Evolutionary conservation across 2,329 filamentous ascomycete species (phyloP).

Genomic region (Chaetomium strumarium): DNA sequence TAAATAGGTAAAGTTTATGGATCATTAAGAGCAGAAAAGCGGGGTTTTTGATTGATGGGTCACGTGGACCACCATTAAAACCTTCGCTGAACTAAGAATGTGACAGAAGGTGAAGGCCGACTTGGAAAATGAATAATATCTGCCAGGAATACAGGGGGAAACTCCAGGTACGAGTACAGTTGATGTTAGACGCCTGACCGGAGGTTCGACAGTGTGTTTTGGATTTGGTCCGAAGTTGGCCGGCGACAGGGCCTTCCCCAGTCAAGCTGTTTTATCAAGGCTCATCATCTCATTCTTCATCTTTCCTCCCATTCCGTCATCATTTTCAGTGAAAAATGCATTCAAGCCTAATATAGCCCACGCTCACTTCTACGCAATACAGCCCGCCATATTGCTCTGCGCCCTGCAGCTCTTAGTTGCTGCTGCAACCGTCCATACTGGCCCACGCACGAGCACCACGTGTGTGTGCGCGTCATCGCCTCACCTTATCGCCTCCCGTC

Average conservation of each 20-base stretch:
- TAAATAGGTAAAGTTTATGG: no score
- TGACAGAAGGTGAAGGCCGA: not conserved
- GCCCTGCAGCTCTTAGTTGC: not conserved
- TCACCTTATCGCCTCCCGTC: not conserved
- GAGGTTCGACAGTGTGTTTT: not conserved
- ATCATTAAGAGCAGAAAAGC: not conserved
- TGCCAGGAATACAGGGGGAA: not conserved
- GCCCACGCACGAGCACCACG: constrained; percentile 13
- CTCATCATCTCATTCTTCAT: no score
- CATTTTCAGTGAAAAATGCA: no score
- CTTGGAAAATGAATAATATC: not conserved
- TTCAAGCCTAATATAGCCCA: no score
- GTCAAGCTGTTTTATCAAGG: no score
- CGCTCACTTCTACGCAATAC: no score
- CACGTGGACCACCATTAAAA: constrained; percentile 1
- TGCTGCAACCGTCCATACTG: not conserved
- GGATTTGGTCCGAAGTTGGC: no score
- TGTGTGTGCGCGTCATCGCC: constrained; percentile 7
- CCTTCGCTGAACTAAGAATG: constrained; percentile 7
- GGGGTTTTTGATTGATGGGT: not conserved
- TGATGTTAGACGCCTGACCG: not conserved
- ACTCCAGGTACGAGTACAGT: no score
- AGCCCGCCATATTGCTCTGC: not conserved
- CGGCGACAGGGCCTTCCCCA: no score
- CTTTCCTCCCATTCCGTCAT: no score